phyloP scores from a whole-genome alignment of 2,329 filamentous ascomycete genomes.

The Fonsecaea pugnacius region DNA sequence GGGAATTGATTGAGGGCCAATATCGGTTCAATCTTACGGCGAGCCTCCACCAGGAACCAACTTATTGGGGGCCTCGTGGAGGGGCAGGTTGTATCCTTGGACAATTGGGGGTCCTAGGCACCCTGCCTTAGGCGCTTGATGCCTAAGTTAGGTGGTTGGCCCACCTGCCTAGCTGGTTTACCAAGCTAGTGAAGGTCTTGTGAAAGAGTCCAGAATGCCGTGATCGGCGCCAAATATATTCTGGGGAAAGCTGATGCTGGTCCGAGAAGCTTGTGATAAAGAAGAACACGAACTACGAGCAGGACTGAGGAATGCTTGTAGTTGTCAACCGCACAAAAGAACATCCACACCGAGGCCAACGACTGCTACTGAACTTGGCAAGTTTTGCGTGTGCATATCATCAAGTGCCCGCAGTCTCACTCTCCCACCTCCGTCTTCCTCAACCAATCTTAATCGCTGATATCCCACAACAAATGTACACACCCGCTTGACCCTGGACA shows the following conservation, averaged over 20 bases:
- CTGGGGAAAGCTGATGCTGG: not conserved
- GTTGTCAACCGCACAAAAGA: not conserved
- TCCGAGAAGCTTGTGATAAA: not conserved
- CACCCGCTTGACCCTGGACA: not conserved
- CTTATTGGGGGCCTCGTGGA: not conserved
- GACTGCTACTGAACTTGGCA: conserved; percentile 6
- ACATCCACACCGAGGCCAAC: not conserved
- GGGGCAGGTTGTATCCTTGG: not conserved
- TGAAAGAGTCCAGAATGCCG: not conserved
- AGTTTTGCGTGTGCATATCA: not conserved
- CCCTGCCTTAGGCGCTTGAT: not conserved
- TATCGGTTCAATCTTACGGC: conserved; percentile 16
- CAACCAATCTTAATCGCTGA: conserved; percentile 1
- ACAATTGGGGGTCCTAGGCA: not conserved
- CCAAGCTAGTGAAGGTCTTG: not conserved
- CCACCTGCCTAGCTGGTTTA: not conserved
- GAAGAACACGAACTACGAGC: not conserved
- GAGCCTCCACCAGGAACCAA: not conserved
- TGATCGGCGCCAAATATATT: not conserved
- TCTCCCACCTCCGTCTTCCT: not conserved
- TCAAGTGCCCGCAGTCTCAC: conserved; percentile 6
- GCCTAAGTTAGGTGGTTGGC: not conserved
- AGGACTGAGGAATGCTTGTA: not conserved
- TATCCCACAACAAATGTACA: not conserved
- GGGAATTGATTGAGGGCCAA: not conserved